Evolutionary conservation across 2,329 filamentous ascomycete species (phyloP), one percentile per base, ranked within the genome.

Genomic region (Colletotrichum liaoningense): DNA sequence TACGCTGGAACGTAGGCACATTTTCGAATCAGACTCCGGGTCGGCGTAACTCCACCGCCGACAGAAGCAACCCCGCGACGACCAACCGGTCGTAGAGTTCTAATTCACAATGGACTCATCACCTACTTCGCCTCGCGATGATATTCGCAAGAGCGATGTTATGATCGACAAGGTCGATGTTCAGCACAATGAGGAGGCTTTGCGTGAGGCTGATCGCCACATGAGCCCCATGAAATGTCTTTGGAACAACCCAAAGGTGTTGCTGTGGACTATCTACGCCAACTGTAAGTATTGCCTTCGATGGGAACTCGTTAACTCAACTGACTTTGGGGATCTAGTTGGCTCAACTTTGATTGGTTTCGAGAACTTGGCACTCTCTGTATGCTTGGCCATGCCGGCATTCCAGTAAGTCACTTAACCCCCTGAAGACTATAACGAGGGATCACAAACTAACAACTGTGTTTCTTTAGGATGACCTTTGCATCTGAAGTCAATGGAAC

Each of bases 321-420:
- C 56, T 67, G 57, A 72, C 69, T 22, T 28, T 28, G 63, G 9
- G n/a, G 28, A 38, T n/a, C 33, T 14, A 74, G 73, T 74, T 11
- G 73, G 73, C 11, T 69, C 73, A 33, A 66, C 64, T 35, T 60
- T 76, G 46, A 72, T 76, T 49, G 75, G 75, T 12, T 76, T 69
- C 28, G 75, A 76, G 57, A 76, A 76, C 64, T 57, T 76, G 1
- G 75, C 74, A 0, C 57, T 76, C 24, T 73, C 75, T 3, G 72
- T 76, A 12, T 76, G 75, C 33, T 46, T 76, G 46, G 75, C 75
- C 7, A 75, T 76, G 74, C 75, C 75, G 52, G 75, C 75, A 19
- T 76, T 76, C 59, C 75, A 76, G 75, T 76, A 67, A 62, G 75
- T 68, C 24, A 5, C 14, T 2, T 19, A 22, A 33, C 1, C 11